Percentiles rank a stretch among this genome's conserved stretches.
phyloP scores from a whole-genome alignment of 257 asterid genomes.

The Pogostemon cablin region DNA sequence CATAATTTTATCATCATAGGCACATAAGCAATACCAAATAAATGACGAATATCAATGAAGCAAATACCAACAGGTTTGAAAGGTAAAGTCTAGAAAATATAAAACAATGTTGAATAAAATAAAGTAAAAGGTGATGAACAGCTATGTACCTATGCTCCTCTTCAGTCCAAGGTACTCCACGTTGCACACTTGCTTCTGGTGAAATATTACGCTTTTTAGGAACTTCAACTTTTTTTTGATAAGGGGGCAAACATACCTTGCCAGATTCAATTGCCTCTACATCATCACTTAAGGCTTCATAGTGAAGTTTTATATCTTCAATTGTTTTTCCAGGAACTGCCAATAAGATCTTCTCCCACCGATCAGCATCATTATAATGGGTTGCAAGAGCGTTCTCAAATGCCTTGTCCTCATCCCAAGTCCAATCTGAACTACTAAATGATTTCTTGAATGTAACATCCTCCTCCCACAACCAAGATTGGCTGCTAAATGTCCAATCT shows the following conservation, averaged over 20 bases:
- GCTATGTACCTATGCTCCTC: background rate
- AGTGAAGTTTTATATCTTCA: conserved; percentile 47
- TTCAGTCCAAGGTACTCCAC: background rate
- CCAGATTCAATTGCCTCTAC: conserved; percentile 45
- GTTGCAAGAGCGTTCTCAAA: conserved; percentile 47
- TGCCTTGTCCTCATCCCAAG: conserved; percentile 47
- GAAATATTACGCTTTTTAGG: no score
- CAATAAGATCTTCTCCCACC: conserved; percentile 39
- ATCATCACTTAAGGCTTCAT: conserved; percentile 37
- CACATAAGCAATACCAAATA: background rate
- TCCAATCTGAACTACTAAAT: conserved; percentile 40
- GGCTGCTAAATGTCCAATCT: conserved; percentile 35
- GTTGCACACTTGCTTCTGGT: background rate
- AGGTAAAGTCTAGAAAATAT: background rate
- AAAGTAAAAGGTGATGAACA: background rate
- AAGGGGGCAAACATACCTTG: background rate
- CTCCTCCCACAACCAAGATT: conserved; percentile 37
- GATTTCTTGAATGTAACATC: conserved; percentile 27
- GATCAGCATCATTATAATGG: conserved; percentile 28
- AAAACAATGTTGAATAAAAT: background rate
- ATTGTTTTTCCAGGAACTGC: conserved; percentile 47
- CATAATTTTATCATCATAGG: background rate
- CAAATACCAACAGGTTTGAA: background rate
- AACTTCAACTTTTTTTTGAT: no score
- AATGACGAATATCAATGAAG: background rate